phyloP scores from a whole-genome alignment of 164 flowering plant species.

The Platanus orientalis region DNA sequence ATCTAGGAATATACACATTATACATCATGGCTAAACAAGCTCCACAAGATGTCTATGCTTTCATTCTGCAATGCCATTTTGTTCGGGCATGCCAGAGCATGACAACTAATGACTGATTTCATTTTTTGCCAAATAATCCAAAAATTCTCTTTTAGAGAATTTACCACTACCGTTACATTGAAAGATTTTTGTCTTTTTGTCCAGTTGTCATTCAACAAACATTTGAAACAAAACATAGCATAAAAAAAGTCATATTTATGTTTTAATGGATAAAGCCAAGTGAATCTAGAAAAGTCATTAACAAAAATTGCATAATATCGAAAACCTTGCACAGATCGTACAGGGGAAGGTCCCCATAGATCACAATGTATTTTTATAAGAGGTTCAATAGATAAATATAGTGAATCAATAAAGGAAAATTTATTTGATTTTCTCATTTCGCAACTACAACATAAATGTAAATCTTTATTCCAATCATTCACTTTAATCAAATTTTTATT shows the following conservation, averaged over 20 bases:
- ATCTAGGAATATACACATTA: neutral
- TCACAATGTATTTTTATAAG: neutral
- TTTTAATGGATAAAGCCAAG: constrained; percentile 9
- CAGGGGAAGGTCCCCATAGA: constrained; percentile 2
- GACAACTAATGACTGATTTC: neutral
- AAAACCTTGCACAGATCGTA: neutral
- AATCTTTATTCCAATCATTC: neutral
- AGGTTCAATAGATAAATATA: neutral
- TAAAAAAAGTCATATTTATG: constrained; percentile 1
- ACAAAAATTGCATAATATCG: constrained; percentile 3
- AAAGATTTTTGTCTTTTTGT: neutral
- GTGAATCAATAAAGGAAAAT: neutral
- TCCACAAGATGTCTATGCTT: constrained; percentile 14
- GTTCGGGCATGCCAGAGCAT: constrained; percentile 11
- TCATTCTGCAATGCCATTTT: constrained; percentile 15
- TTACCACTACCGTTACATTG: neutral
- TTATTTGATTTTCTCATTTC: neutral
- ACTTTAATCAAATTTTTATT: too few species aligned
- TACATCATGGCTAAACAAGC: neutral
- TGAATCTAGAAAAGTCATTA: constrained; percentile 6
- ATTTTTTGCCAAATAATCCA: neutral
- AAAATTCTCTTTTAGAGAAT: neutral
- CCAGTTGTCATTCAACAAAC: neutral
- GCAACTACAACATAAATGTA: neutral
- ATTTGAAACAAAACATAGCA: constrained; percentile 1